A percentile compares a stretch with the other conserved stretches of the same genome.
These are phyloP conservation scores for Blastobotrys malaysiensis DNA, from an alignment of 1,139 yeast species.

Conservation along the genomic window DNA sequence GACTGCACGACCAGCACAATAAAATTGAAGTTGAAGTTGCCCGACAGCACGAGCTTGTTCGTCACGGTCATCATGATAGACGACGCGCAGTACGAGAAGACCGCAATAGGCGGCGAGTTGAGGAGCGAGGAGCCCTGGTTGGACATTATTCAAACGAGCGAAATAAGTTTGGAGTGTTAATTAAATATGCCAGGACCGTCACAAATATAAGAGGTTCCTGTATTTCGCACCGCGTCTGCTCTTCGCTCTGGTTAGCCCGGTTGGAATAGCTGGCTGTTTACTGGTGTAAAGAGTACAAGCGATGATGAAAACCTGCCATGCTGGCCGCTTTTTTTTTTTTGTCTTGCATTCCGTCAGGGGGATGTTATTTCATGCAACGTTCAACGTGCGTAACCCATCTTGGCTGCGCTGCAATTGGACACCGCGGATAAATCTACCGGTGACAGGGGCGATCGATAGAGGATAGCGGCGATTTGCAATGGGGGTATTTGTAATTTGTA, in stretches of 20 bases:
- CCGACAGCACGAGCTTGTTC: conserved; percentile 85
- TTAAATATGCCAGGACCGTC: background rate
- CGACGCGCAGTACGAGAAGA: conserved; percentile 80
- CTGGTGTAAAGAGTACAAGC: background rate
- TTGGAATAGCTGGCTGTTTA: background rate
- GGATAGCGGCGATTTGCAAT: too few species aligned
- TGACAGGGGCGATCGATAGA: background rate
- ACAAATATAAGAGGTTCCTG: background rate
- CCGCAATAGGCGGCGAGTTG: conserved; percentile 55
- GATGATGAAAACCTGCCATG: background rate
- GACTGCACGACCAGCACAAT: conserved; percentile 54
- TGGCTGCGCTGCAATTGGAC: too few species aligned
- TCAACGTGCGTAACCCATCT: too few species aligned
- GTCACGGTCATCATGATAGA: conserved; percentile 98
- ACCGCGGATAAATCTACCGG: too few species aligned
- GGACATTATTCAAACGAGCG: background rate
- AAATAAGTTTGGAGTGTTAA: background rate
- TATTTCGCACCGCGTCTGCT: background rate
- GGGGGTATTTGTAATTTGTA: too few species aligned
- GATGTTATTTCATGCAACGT: background rate
- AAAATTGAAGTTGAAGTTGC: conserved; percentile 82
- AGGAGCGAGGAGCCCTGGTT: conserved; percentile 4
- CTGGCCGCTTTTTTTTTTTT: background rate
- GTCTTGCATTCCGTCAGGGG: background rate
- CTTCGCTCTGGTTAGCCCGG: background rate